Conservation (phyloP, 2,329 filamentous ascomycete species). For the Aureobasidium sp. region DNA sequence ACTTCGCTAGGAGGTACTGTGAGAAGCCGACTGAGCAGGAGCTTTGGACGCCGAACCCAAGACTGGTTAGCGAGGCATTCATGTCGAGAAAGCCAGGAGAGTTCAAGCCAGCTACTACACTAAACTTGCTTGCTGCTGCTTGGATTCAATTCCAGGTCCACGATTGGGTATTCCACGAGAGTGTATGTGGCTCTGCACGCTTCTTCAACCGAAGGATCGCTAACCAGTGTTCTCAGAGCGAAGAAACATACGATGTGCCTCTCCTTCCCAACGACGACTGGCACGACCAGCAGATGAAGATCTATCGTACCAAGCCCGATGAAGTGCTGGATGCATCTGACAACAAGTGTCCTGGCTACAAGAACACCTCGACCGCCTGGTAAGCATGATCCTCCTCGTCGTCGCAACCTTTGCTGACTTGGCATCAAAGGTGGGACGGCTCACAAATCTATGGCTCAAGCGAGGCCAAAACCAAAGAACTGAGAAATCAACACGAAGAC, state of each 20-base stretch:
- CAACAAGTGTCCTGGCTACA: conserved; percentile 34
- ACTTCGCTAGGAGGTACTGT: conserved; percentile 34
- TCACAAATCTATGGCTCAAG: conserved; percentile 42
- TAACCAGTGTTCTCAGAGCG: not conserved
- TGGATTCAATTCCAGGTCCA: conserved; percentile 47
- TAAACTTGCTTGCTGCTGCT: conserved; percentile 42
- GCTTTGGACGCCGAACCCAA: conserved; percentile 39
- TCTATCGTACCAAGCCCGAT: conserved; percentile 33
- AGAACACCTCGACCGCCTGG: conserved; percentile 25
- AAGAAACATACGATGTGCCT: conserved; percentile 24
- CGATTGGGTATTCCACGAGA: conserved; percentile 29
- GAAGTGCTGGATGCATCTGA: conserved; percentile 32
- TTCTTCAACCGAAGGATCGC: not conserved
- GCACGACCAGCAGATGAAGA: conserved; percentile 29
- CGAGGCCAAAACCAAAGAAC: conserved; percentile 30
- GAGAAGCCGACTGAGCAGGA: conserved; percentile 36
- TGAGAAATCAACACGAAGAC: conserved; percentile 27
- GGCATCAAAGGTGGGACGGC: conserved; percentile 39
- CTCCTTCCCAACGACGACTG: conserved; percentile 32
- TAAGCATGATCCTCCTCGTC: not conserved
- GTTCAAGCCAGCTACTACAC: conserved; percentile 40
- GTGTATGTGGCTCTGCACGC: not conserved
- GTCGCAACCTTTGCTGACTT: not conserved
- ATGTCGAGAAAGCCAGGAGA: conserved; percentile 32
- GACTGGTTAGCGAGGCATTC: conserved; percentile 37